Evolutionary conservation across 345 rosid species (phyloP), one percentile per base, ranked within the genome.

Genomic region (Rhizophora mangle): DNA sequence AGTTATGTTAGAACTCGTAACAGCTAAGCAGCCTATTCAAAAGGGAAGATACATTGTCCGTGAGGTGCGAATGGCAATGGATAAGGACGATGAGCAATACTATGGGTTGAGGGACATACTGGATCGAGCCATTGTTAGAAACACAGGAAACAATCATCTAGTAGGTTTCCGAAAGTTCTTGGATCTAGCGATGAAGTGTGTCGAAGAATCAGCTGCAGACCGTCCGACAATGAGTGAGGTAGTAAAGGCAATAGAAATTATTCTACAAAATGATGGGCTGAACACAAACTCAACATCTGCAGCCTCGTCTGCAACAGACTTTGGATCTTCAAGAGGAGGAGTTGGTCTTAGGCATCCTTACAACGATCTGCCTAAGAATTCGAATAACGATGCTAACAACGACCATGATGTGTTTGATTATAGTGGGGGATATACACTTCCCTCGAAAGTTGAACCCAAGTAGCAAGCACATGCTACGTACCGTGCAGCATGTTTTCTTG

Each of bases 31-130:
- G 37, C 97, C 99, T 0, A 95, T 92, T 4, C 90, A 89, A 81
- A 95, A 84, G 79, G 96, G 96, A 0, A 95, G 86, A 78, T 95
- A 95, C 74, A 76, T 95, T 16, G 99, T 95, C 43, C 84, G 99
- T 7, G 93, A 95, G 73, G 89, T 85, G 61, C 73, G 89, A 59
- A 79, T 55, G 55, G 69, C 68, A 10, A 76, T 86, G 91, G 79
- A 88, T 49, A 82, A 64, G 51, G 76, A 27, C 13, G 97, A 95
- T 2, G 89, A 87, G 0, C 86, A 87, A 27, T 73, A 75, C 68
- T 88, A 70, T 60, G 99, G 97, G 0, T 60, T 95, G 76, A 84
- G 62, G 76, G 93, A 92, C 29, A 80, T 79, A 68, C 84, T 90
- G 73, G 99, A 95, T 71, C 84, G 87, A 20, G 53, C 74, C 29